Evolutionary conservation across 163 green algal species (phyloP), one percentile per base, ranked within the genome.

Genomic region (Scenedesmus sp.): DNA sequence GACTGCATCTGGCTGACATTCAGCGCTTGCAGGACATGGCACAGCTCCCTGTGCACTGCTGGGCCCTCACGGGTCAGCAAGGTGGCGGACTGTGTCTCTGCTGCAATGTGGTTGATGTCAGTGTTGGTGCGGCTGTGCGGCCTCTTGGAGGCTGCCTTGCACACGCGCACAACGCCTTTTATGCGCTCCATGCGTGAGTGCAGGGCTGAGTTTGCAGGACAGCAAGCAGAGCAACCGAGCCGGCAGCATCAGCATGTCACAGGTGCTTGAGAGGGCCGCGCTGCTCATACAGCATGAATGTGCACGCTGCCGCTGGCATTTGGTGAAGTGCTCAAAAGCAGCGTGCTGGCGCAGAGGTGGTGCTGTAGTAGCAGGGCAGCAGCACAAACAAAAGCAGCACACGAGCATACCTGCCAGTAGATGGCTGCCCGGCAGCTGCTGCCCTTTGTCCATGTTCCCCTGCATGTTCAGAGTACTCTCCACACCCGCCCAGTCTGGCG

Each of bases 1-100:
- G 84, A 89, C 13, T 94, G 84, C 92, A 93, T 92, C 81, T 94
- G 83, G 34, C 87, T 86, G 12, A 94, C 64, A 1, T 26, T 67
- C 9, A 92, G 10, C 1, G 59, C 2, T 56, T 84, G 54, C 67
- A 74, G 55, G 79, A 93, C 94, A 83, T 94, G 90, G 90, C 94
- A 95, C 70, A 95, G 91, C 70, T 95, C 94, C 46, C 91, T 91
- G 86, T 94, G 94, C 86, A 95, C 90, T 15, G 73, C 92, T 15
- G 87, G 79, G 0, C 92, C 92, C 0, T 92, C 60, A 0, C 89
- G 74, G 0, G 92, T 92, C 59, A 94, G 67, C 70, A 94, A 77
- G 8, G 7, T 12, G 5, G 85, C 7, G 3, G 8, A 12, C 10
- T 60, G 86, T 10, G 93, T 94, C 59, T 94, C 93, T 55, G 57